Percentiles rank a stretch among this genome's conserved stretches.
phyloP scores from a whole-genome alignment of 2,329 filamentous ascomycete species.

The Alternaria brassicae region DNA sequence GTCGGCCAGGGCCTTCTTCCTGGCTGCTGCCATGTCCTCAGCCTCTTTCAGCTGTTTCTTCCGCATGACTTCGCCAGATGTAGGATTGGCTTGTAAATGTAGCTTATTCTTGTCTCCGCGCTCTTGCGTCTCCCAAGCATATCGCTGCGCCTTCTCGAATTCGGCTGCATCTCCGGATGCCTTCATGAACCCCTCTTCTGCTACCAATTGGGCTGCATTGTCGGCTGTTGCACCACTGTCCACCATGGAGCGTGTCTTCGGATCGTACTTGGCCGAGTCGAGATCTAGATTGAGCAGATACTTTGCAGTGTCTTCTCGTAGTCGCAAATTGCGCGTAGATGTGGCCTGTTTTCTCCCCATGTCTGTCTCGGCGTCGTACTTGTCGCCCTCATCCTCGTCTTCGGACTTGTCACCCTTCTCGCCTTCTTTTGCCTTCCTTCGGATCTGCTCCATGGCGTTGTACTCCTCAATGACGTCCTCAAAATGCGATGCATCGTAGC shows the following conservation, averaged over 20 bases:
- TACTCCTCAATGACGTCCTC: slow-evolving; percentile 86
- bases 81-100: slow-evolving; percentile 96
- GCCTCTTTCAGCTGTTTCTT: slow-evolving; percentile 80
- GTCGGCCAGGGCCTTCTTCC: slow-evolving; percentile 74
- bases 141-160: slow-evolving; percentile 86
- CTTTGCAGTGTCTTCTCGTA: slow-evolving; percentile 96
- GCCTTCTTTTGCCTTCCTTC: slow-evolving; percentile 54
- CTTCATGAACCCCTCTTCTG: slow-evolving; percentile 90
- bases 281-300: slow-evolving; percentile 94
- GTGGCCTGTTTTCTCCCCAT: slow-evolving; percentile 95
- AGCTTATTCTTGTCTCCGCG: slow-evolving; percentile 76
- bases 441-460: slow-evolving; percentile 82
- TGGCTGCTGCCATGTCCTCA: slow-evolving; percentile 70
- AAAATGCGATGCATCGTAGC: slow-evolving; percentile 92
- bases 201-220: slow-evolving; percentile 80
- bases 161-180: slow-evolving; percentile 90
- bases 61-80: slow-evolving; percentile 82
- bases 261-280: slow-evolving; percentile 97
- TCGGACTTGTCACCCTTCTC: slow-evolving; percentile 54
- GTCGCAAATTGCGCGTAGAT: slow-evolving; percentile 85
- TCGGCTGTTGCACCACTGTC: slow-evolving; percentile 82
- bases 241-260: slow-evolving; percentile 91
- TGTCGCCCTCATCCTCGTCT: slow-evolving; percentile 62
- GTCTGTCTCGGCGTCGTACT: slow-evolving; percentile 92
- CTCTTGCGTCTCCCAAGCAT: slow-evolving; percentile 96